A percentile compares a stretch with the other conserved stretches of the same genome.
These are phyloP conservation scores for Aspergillus sclerotiicarbonarius DNA, from an alignment of 495 filamentous ascomycete species.

Conservation along the genomic window DNA sequence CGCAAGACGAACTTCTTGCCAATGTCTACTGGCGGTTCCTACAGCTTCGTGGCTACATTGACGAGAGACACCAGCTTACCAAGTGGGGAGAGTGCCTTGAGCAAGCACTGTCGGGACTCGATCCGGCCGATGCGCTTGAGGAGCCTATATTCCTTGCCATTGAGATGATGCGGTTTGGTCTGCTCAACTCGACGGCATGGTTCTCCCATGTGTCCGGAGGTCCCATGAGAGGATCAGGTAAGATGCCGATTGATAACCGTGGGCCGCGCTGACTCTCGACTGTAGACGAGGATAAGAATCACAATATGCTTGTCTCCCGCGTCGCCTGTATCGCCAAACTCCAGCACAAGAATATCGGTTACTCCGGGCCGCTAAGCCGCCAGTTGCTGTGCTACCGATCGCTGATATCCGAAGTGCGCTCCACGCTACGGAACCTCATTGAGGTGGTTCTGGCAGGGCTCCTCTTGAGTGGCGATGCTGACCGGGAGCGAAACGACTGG, in stretches of 20 bases:
- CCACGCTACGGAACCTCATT: constrained; percentile 72
- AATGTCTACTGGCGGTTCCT: constrained; percentile 86
- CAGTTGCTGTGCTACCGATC: constrained; percentile 86
- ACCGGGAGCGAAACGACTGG: constrained; percentile 68
- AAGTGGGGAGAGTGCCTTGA: constrained; percentile 78
- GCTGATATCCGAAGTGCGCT: constrained; percentile 73
- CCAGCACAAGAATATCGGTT: constrained; percentile 80
- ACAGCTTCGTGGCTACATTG: constrained; percentile 81
- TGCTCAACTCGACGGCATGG: constrained; percentile 66
- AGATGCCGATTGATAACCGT: constrained; percentile 6
- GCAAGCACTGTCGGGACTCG: constrained; percentile 60
- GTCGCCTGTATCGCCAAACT: constrained; percentile 80
- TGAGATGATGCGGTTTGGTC: constrained; percentile 72
- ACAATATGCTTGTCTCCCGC: constrained; percentile 77
- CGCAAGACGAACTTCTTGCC: constrained; percentile 68
- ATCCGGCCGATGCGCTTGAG: constrained; percentile 53
- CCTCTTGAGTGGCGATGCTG: constrained; percentile 73
- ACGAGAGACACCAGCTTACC: constrained; percentile 78
- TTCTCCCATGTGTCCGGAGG: constrained; percentile 59
- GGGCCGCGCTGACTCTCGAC: background rate
- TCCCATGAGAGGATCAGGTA: constrained; percentile 57
- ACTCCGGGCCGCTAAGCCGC: constrained; percentile 90
- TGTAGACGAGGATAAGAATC: constrained; percentile 62
- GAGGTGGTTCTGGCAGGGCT: constrained; percentile 78
- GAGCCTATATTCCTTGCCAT: constrained; percentile 72